These are phyloP conservation scores for Syzygium malaccense DNA, from an alignment of 441 rosid genomes.

Conservation along the genomic window DNA sequence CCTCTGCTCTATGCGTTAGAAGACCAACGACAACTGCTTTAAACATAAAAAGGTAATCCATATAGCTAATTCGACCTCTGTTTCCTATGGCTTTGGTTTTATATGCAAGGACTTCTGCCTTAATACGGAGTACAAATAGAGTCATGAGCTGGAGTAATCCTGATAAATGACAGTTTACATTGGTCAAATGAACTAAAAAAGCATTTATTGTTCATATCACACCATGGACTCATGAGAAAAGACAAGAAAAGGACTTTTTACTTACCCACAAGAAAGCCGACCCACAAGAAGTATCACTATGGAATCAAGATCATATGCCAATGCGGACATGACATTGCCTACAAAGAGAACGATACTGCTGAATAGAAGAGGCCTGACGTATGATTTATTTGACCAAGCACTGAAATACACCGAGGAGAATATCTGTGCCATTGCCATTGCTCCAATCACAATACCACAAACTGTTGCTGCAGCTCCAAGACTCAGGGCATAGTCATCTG, in stretches of 20 bases:
- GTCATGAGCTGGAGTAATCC: background rate
- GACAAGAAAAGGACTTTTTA: background rate
- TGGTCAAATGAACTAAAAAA: background rate
- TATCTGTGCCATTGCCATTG: slow-evolving; percentile 98
- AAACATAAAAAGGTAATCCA: background rate
- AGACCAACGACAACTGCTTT: background rate
- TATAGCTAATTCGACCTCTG: background rate
- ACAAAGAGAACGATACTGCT: slow-evolving; percentile 81
- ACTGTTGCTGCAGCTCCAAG: slow-evolving; percentile 99
- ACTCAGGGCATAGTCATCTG: slow-evolving; percentile 87
- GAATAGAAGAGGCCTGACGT: slow-evolving; percentile 88
- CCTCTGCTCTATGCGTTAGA: background rate
- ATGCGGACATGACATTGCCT: slow-evolving; percentile 82
- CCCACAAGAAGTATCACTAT: slow-evolving; percentile 68
- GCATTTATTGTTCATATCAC: background rate
- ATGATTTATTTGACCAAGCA: slow-evolving; percentile 95
- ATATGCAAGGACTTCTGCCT: background rate
- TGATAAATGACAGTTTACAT: background rate
- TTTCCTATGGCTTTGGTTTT: background rate
- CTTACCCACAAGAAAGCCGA: slow-evolving; percentile 97
- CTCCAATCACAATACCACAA: slow-evolving; percentile 95
- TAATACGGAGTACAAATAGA: background rate
- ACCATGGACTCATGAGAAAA: background rate
- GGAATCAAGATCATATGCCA: slow-evolving; percentile 86
- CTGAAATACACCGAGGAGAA: slow-evolving; percentile 97